A percentile compares a stretch with the other conserved stretches of the same genome.
Evolutionary conservation across 331 rosid genomes (phyloP).

Genomic region (Dryas integrifolia): DNA sequence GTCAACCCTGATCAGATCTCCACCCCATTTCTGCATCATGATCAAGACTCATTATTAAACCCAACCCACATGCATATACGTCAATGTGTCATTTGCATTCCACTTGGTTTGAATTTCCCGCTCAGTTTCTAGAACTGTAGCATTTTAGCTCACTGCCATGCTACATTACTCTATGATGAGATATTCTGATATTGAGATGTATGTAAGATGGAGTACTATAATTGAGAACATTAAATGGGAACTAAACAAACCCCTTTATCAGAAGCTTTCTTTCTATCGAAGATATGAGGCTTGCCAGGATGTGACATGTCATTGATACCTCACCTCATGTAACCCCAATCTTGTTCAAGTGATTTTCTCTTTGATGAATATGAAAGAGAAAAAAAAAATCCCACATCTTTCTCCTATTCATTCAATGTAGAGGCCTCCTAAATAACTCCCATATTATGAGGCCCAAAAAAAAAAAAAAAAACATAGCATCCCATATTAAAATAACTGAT

Average conservation of each 20-base stretch:
- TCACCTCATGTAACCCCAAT: neutral
- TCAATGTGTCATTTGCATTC: neutral
- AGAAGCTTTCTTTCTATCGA: neutral
- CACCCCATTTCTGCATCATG: conserved; percentile 22
- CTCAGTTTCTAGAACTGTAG: conserved; percentile 13
- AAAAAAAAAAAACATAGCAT: neutral
- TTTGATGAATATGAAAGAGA: neutral
- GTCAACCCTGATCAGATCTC: conserved; percentile 16
- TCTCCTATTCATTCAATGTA: neutral
- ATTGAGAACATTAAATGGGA: conserved; percentile 19
- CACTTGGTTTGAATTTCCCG: conserved; percentile 56
- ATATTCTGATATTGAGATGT: neutral
- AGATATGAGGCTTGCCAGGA: conserved; percentile 4
- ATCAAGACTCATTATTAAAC: conserved; percentile 20
- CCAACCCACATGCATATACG: conserved; percentile 13
- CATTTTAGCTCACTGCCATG: neutral
- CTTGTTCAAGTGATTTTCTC: neutral
- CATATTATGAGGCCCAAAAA: neutral
- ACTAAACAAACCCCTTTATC: conserved; percentile 15
- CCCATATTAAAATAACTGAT: neutral
- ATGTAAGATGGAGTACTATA: conserved; percentile 3
- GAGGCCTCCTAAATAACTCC: neutral
- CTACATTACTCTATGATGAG: neutral
- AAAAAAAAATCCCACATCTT: neutral
- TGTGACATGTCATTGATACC: conserved; percentile 6